Base-by-base conservation (phyloP, 2,329 filamentous ascomycete genomes). In the Ilyonectria mors-panacis region DNA sequence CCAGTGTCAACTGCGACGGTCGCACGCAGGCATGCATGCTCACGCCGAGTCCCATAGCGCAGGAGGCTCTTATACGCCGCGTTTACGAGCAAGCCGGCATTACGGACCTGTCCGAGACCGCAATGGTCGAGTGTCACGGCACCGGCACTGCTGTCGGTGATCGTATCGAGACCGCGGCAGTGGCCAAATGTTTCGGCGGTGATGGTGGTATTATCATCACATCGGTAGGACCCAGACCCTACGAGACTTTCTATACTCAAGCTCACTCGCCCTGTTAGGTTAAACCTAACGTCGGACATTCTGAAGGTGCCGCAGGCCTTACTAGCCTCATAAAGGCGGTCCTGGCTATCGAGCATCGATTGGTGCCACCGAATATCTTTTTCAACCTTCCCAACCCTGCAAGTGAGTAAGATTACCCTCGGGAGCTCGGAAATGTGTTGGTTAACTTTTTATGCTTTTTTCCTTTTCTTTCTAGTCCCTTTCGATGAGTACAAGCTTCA, bases 91-190 rank as follows among this genome's bases (percentile, higher is more conserved):
- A 50, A 10, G 77, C 78, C 0, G 78, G 74, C n/a, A n/a, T n/a
- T 3, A 68, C 78, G 19, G 45, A 30, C 13, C 35, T n/a, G n/a
- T 30, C n/a, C 39, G 57, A 6, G 53, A 77, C 21, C 5, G 8
- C 12, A 12, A 17, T 8, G 21, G n/a, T n/a, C n/a, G 13, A 48
- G 66, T 80, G 79, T 28, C 85, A 87, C 42, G 85, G 83, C 0
- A 86, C 85, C 0, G 84, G 84, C 0, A 86, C 85, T 0, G 60
- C 71, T 2, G 78, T 75, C 0, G 85, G 85, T 0, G 85, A 86
- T 56, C 81, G 81, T 0, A 73, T 81, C 7, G 85, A 85, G 59
- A 76, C 80, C 1, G 62, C 60, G 0, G 81, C 81, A 0, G 76
- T 86, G 5, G 73, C 70, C 1, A 65, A 63, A 0, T 71, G 79